These are phyloP conservation scores for Sambucus nigra DNA, from an alignment of 129 eudicot species.

Conservation along the genomic window DNA sequence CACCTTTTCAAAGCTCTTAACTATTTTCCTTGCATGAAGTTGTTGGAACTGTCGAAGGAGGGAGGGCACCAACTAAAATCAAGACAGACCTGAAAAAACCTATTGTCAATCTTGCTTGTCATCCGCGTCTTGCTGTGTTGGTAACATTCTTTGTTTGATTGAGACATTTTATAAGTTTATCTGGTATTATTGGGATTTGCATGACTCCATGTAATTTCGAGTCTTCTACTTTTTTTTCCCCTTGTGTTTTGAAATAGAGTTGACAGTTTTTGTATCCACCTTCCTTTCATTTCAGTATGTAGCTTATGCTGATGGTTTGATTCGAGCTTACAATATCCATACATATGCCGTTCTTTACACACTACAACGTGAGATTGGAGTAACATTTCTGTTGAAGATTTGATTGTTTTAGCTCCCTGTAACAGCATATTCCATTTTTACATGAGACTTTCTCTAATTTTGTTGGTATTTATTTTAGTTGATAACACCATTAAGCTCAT, in stretches of 20 bases:
- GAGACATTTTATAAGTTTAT: not conserved
- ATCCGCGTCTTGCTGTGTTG: conserved; percentile 90
- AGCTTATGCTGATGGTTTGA: conserved; percentile 92
- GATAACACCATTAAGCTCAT: conserved; percentile 82
- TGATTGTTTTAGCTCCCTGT: not conserved
- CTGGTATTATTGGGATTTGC: not conserved
- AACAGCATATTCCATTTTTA: not conserved
- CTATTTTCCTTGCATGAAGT: conserved; percentile 39
- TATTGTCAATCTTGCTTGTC: conserved; percentile 95
- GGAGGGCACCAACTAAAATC: conserved; percentile 94
- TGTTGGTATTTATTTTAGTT: conserved; percentile 37
- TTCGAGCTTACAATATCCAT: conserved; percentile 93
- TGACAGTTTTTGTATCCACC: conserved; percentile 13
- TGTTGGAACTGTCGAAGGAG: conserved; percentile 99
- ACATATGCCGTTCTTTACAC: conserved; percentile 96
- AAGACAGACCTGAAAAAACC: conserved; percentile 99
- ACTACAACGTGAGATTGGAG: conserved; percentile 72
- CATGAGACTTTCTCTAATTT: conserved; percentile 3
- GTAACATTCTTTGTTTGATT: conserved; percentile 29
- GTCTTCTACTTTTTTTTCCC: not conserved
- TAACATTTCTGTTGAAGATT: not conserved
- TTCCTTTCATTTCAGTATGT: conserved; percentile 58
- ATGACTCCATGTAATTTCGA: not conserved
- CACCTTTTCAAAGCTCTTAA: conserved; percentile 2
- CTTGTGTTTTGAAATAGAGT: not conserved